Conservation (phyloP, 108 stramenopile genomes). For the Mayamaea pseudoterrestris region DNA sequence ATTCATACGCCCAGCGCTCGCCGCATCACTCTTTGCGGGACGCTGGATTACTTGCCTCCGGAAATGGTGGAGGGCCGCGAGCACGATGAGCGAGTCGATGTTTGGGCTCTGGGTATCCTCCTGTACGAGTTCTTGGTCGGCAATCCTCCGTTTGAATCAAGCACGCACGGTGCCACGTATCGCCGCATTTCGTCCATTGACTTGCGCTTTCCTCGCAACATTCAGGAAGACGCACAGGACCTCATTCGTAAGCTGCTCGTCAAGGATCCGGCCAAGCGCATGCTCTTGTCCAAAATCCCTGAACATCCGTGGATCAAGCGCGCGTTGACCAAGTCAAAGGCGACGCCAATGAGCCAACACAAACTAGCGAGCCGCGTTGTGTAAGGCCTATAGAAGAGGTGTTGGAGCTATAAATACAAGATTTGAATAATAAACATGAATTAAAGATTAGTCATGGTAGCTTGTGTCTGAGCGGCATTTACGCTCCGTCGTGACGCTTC, state of each 20-base stretch:
- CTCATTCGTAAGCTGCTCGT: slow-evolving; percentile 81
- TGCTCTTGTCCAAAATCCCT: slow-evolving; percentile 70
- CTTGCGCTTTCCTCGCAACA: slow-evolving; percentile 70
- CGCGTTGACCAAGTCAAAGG: background rate
- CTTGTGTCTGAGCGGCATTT: too few relatives aligned
- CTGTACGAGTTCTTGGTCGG: slow-evolving; percentile 95
- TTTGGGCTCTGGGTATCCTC: slow-evolving; percentile 91
- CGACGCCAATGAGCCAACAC: too few relatives aligned
- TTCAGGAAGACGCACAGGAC: slow-evolving; percentile 90
- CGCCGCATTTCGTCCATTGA: slow-evolving; percentile 89
- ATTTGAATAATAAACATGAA: too few relatives aligned
- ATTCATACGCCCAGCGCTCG: slow-evolving; percentile 92
- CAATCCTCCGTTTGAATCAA: slow-evolving; percentile 92
- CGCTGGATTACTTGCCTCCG: slow-evolving; percentile 95
- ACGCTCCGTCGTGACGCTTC: too few relatives aligned
- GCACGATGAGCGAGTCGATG: slow-evolving; percentile 84
- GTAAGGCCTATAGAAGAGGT: too few relatives aligned
- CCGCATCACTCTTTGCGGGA: slow-evolving; percentile 95
- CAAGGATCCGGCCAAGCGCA: slow-evolving; percentile 83
- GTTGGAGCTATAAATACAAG: too few relatives aligned
- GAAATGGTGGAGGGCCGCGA: slow-evolving; percentile 96
- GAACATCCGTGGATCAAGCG: slow-evolving; percentile 84
- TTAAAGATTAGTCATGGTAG: too few relatives aligned
- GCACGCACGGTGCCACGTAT: slow-evolving; percentile 87
- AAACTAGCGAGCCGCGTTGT: too few relatives aligned